phyloP scores from a whole-genome alignment of 139 green algal species.

The Monoraphidium neglectum region DNA sequence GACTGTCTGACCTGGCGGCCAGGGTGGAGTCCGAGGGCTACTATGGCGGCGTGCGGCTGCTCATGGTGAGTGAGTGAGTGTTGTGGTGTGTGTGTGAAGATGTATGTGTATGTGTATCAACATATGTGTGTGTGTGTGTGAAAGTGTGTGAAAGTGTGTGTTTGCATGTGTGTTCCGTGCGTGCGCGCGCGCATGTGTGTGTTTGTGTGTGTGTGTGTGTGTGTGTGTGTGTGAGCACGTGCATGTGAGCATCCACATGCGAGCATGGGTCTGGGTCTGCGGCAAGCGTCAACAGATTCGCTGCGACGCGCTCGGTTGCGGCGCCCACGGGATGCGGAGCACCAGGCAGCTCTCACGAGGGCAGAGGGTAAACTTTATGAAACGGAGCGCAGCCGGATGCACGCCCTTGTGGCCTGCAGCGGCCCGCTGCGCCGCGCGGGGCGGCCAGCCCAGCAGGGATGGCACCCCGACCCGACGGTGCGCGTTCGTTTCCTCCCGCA shows the following conservation, averaged over 20 bases:
- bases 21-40: constrained; percentile 58
- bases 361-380: background rate
- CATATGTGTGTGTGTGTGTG: background rate
- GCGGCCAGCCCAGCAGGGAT: background rate
- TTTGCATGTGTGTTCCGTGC: too few relatives aligned
- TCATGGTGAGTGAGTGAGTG: constrained; percentile 45
- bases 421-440: background rate
- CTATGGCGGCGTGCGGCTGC: constrained; percentile 82
- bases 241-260: too few relatives aligned
- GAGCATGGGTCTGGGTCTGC: too few relatives aligned
- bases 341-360: too few relatives aligned
- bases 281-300: too few relatives aligned
- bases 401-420: background rate
- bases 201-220: too few relatives aligned
- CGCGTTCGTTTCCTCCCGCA: background rate
- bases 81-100: background rate
- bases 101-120: background rate
- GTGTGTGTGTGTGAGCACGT: too few relatives aligned
- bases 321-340: too few relatives aligned
- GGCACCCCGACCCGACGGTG: background rate
- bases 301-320: too few relatives aligned
- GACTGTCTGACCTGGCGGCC: constrained; percentile 40
- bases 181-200: too few relatives aligned
- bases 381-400: background rate
- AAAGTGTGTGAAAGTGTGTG: too few relatives aligned